Conservation (phyloP, 2,329 filamentous ascomycete genomes). For the Curvularia lunata region DNA sequence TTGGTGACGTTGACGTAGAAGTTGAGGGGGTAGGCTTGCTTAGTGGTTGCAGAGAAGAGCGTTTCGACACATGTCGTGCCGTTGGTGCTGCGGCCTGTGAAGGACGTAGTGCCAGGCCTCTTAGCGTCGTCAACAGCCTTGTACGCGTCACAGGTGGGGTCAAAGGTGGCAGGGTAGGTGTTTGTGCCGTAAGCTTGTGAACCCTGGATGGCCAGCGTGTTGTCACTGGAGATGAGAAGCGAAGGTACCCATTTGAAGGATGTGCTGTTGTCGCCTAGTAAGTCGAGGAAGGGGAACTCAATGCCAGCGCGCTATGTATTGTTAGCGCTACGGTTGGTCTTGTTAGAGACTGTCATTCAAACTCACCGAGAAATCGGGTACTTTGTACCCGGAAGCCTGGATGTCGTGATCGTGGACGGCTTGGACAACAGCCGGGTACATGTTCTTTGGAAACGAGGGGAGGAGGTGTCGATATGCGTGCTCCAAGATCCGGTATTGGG, state of each 20-base stretch:
- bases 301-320: constrained; percentile 56
- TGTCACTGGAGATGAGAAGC: constrained; percentile 55
- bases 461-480: constrained; percentile 56
- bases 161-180: constrained; percentile 53
- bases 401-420: constrained; percentile 61
- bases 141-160: constrained; percentile 60
- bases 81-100: constrained; percentile 24
- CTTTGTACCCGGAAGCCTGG: constrained; percentile 51
- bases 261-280: constrained; percentile 58
- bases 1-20: constrained; percentile 62
- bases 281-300: constrained; percentile 63
- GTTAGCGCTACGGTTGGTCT: background rate
- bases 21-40: constrained; percentile 48
- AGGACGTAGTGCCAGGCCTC: constrained; percentile 30
- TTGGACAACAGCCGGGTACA: constrained; percentile 62
- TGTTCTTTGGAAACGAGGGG: constrained; percentile 57
- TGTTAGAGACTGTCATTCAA: background rate
- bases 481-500: constrained; percentile 59
- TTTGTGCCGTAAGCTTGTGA: constrained; percentile 56
- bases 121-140: constrained; percentile 29
- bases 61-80: constrained; percentile 29
- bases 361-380: constrained; percentile 59
- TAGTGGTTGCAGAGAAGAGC: constrained; percentile 16
- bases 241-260: constrained; percentile 60
- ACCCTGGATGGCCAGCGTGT: constrained; percentile 54